phyloP scores from a whole-genome alignment of 1,284 basidiomycete species.

The Rhodotorula sp. region DNA sequence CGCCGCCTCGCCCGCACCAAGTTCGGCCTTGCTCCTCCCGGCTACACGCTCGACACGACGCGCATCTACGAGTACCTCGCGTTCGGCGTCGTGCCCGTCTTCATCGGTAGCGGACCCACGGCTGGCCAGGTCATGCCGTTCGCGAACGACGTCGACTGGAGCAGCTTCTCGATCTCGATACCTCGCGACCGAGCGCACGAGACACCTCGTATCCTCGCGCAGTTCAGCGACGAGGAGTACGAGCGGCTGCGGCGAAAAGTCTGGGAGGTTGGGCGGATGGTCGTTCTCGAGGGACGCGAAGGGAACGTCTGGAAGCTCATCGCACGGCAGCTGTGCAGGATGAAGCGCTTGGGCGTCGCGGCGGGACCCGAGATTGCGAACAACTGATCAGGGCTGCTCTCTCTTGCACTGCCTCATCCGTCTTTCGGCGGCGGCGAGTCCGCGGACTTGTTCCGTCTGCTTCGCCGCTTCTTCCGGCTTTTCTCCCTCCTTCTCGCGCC shows the following conservation, averaged over 20 bases:
- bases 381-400: conserved; percentile 8
- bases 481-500: no score
- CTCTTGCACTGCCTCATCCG: no score
- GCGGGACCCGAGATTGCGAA: conserved; percentile 26
- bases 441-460: no score
- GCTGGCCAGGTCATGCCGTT: conserved; percentile 36
- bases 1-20: conserved; percentile 13
- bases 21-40: conserved; percentile 33
- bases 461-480: no score
- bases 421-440: no score
- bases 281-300: conserved; percentile 24
- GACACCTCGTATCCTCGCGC: conserved; percentile 15
- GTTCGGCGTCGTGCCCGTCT: conserved; percentile 39
- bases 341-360: conserved; percentile 19
- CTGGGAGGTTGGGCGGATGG: conserved; percentile 28
- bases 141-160: conserved; percentile 27
- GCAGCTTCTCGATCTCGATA: conserved; percentile 20
- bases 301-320: conserved; percentile 34
- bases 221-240: conserved; percentile 21
- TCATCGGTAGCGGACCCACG: conserved; percentile 26
- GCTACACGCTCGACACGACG: conserved; percentile 38
- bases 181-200: conserved; percentile 28
- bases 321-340: conserved; percentile 27
- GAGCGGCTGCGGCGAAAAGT: conserved; percentile 23
- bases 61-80: conserved; percentile 38